These are phyloP conservation scores for Hymenoscyphus fraxineus DNA, from an alignment of 2,329 filamentous ascomycete species.

Conservation along the genomic window DNA sequence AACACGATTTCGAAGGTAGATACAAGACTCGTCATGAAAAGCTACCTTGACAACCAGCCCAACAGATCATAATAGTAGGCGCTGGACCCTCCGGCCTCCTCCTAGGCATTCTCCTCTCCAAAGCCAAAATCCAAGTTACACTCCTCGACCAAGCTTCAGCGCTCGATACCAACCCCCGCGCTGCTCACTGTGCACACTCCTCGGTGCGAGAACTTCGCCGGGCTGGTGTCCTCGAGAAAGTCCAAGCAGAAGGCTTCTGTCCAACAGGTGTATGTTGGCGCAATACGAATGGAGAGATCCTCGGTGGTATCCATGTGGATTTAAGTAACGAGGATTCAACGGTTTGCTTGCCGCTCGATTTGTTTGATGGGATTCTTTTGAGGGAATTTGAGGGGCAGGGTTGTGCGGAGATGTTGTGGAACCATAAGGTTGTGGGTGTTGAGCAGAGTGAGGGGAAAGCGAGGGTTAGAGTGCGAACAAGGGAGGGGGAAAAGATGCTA, in stretches of 20 bases:
- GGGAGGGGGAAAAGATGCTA: constrained; percentile 35
- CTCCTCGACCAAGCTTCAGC: constrained; percentile 52
- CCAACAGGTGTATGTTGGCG: constrained; percentile 44
- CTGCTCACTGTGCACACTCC: constrained; percentile 57
- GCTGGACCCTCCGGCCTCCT: constrained; percentile 43
- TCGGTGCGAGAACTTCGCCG: constrained; percentile 55
- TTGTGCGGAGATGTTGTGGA: constrained; percentile 41
- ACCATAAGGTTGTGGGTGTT: constrained; percentile 44
- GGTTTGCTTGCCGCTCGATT: constrained; percentile 42
- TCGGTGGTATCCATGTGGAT: constrained; percentile 24
- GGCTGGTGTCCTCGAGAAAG: constrained; percentile 53
- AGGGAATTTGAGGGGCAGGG: constrained; percentile 35
- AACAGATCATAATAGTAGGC: constrained; percentile 12
- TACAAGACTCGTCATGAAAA: neutral
- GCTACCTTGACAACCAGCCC: neutral
- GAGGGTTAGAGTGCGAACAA: constrained; percentile 39
- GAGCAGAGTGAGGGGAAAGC: constrained; percentile 48
- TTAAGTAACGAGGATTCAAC: constrained; percentile 35
- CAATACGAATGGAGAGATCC: constrained; percentile 37
- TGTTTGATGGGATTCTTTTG: constrained; percentile 40
- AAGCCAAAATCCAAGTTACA: constrained; percentile 48
- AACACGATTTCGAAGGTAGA: neutral
- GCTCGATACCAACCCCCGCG: constrained; percentile 57
- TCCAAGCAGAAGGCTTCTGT: constrained; percentile 41
- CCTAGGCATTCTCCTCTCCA: constrained; percentile 49